A percentile compares a stretch with the other conserved stretches of the same genome.
These are phyloP conservation scores for Trypanosoma lewisi DNA, from an alignment of 208 protist species.

Conservation along the genomic window DNA sequence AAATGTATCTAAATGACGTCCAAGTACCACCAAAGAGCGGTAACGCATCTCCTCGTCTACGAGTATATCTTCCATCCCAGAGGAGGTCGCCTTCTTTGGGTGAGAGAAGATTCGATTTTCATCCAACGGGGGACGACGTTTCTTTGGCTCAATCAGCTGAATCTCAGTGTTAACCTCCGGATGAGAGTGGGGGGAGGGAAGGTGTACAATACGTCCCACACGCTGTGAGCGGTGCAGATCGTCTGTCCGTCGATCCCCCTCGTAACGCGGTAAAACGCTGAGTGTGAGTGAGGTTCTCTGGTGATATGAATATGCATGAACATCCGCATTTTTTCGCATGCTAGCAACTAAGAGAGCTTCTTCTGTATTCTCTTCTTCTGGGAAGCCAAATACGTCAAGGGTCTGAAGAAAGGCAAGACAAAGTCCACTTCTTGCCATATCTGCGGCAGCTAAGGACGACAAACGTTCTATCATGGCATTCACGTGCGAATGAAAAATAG, in stretches of 20 bases:
- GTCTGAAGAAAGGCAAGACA: slow-evolving; percentile 39
- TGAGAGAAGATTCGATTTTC: slow-evolving; percentile 85
- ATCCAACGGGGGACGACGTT: slow-evolving; percentile 63
- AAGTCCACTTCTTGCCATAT: slow-evolving; percentile 10
- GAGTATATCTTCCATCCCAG: slow-evolving; percentile 78
- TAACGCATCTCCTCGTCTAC: slow-evolving; percentile 84
- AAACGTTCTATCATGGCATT: slow-evolving; percentile 9
- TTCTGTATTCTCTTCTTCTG: slow-evolving; percentile 49
- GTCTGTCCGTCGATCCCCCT: slow-evolving; percentile 63
- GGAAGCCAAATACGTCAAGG: slow-evolving; percentile 70
- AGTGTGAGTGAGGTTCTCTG: slow-evolving; percentile 39
- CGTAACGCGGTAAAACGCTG: slow-evolving; percentile 56
- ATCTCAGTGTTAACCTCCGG: slow-evolving; percentile 74
- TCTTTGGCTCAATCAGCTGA: slow-evolving; percentile 75
- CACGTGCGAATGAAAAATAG: slow-evolving; percentile 14
- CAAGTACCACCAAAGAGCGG: slow-evolving; percentile 64
- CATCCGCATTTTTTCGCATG: slow-evolving; percentile 35
- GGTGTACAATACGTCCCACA: slow-evolving; percentile 47
- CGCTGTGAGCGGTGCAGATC: slow-evolving; percentile 55
- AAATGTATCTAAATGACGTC: slow-evolving; percentile 61
- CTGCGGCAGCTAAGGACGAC: slow-evolving; percentile 6
- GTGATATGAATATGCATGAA: slow-evolving; percentile 74
- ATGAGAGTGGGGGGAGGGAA: slow-evolving; percentile 56
- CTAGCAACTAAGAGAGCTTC: slow-evolving; percentile 30
- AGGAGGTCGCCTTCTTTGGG: slow-evolving; percentile 74